Evolutionary conservation across 768 basidiomycete species (phyloP).

Genomic region (Amanita exitialis): DNA sequence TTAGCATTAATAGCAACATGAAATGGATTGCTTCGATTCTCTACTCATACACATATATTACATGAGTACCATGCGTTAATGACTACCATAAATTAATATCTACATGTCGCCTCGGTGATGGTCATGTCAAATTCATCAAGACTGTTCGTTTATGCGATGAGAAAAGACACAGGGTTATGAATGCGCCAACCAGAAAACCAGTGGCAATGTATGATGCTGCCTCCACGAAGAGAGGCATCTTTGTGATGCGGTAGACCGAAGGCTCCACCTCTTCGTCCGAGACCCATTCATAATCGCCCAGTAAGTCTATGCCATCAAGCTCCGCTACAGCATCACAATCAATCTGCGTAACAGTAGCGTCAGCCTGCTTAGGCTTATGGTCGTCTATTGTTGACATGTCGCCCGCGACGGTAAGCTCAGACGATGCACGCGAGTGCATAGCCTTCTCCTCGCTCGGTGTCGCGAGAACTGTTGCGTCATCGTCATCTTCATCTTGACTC

Average conservation of each 20-base stretch:
- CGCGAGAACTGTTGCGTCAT: neutral
- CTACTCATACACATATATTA: slow-evolving; percentile 4
- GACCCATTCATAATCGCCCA: slow-evolving; percentile 3
- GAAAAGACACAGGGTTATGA: slow-evolving; percentile 35
- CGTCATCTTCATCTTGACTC: neutral
- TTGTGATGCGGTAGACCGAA: slow-evolving; percentile 2
- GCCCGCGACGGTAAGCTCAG: neutral
- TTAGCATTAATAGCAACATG: too few species aligned
- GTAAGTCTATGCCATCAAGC: neutral
- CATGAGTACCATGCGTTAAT: neutral
- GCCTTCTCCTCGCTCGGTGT: neutral
- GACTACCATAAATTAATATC: neutral
- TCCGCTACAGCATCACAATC: neutral
- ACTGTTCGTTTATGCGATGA: slow-evolving; percentile 3
- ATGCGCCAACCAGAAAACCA: slow-evolving; percentile 46
- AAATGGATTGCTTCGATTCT: neutral
- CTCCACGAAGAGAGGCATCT: slow-evolving; percentile 15
- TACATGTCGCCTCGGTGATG: neutral
- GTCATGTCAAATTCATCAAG: neutral
- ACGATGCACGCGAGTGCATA: neutral
- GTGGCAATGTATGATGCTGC: slow-evolving; percentile 39
- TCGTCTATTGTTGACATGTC: neutral
- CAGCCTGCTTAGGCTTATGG: neutral
- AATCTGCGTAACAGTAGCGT: neutral
- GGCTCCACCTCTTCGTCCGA: slow-evolving; percentile 1